Evolutionary conservation across 2,329 filamentous ascomycete species (phyloP).

Genomic region (Beauveria brongniartii): DNA sequence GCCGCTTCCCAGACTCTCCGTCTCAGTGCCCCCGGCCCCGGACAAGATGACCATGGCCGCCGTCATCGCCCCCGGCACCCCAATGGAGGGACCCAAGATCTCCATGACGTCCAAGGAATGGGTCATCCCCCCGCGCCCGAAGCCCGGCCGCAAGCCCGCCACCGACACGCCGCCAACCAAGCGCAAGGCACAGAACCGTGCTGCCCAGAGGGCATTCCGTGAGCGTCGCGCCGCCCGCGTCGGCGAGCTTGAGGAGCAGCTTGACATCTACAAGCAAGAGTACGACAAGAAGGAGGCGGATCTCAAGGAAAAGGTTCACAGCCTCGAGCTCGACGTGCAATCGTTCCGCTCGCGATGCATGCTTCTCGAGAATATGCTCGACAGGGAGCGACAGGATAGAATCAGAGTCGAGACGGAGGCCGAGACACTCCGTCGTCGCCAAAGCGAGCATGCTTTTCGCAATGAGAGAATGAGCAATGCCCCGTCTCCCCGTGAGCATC

Average conservation of each 20-base stretch:
- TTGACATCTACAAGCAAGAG: constrained; percentile 52
- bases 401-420: constrained; percentile 35
- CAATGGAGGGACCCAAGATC: constrained; percentile 36
- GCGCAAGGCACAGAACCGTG: constrained; percentile 88
- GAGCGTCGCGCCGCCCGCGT: constrained; percentile 81
- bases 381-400: constrained; percentile 46
- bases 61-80: constrained; percentile 33
- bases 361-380: constrained; percentile 55
- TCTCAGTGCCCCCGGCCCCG: constrained; percentile 22
- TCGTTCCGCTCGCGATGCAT: constrained; percentile 55
- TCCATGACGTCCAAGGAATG: constrained; percentile 76
- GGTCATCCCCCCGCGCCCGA: constrained; percentile 75
- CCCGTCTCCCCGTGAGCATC: constrained; percentile 9
- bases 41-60: constrained; percentile 42
- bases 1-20: constrained; percentile 23
- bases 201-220: constrained; percentile 83
- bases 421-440: constrained; percentile 25
- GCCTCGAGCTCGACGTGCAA: constrained; percentile 58
- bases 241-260: constrained; percentile 61
- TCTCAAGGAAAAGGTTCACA: constrained; percentile 46
- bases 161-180: constrained; percentile 90
- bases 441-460: constrained; percentile 21
- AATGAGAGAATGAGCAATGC: constrained; percentile 17
- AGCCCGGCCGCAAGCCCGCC: constrained; percentile 87
- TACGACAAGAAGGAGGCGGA: constrained; percentile 51